Base-by-base conservation (phyloP, 179 eudicot genomes). In the Amaranthus tricolor region DNA sequence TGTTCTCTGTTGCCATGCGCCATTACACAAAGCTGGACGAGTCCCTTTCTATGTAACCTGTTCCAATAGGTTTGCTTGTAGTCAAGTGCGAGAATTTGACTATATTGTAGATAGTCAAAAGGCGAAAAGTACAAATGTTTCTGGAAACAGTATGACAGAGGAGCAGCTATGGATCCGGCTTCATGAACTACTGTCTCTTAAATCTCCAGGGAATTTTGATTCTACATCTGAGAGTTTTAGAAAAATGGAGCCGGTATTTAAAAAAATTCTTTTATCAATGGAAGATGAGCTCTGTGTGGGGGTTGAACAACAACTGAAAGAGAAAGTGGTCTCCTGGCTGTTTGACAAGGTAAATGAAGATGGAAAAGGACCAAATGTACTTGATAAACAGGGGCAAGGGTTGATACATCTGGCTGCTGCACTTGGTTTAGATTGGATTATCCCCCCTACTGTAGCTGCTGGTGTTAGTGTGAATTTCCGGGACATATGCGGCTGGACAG, bases 71-170 rank as follows among this genome's bases (percentile, higher is more conserved):
- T 80, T 86, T 77, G 92, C 94, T 40, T 89, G 96, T 81, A 90
- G 91, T 84, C 91, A 90, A 82, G 88, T 90, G 71, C 80, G 93
- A 58, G 91, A 90, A 68, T 90, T 90, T 73, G 90, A 89, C 72
- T 90, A 82, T 72, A 68, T 84, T 56, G 82, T 60, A 47, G 78
- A 79, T 66, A 62, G 62, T 74, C 75, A 66, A 43, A 62, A 66
- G 57, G 69, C 54, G 58, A 62, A 63, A 62, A 74, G 47, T 49
- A 45, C 6, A 68, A 74, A 68, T 68, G 8, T 59, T 49, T 21
- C 12, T 73, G 80, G 80, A 68, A 68, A 60, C 54, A 74, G 75
- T 68, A 69, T 81, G 73, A 83, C 83, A 69, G 90, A 87, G 71
- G 62, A 66, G 77, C 80, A 74, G 55, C 84, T 87, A 21, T 82